These are phyloP conservation scores for Ophiostoma novo-ulmi DNA, from an alignment of 2,329 filamentous ascomycete species.

Conservation along the genomic window DNA sequence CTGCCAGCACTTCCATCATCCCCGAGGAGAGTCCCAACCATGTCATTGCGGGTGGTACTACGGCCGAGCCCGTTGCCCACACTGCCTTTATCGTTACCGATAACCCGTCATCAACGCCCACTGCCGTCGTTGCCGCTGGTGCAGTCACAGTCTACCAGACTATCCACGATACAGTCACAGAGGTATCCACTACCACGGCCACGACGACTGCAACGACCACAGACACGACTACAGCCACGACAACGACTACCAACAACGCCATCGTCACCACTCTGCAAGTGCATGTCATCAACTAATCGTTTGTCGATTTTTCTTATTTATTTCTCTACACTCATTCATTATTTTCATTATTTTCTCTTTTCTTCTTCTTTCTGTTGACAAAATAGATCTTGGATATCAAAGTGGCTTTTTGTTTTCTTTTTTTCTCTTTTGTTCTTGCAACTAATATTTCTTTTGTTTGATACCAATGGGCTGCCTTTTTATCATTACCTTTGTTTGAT, in stretches of 20 bases:
- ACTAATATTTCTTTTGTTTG: not conserved
- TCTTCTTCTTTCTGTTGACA: not conserved
- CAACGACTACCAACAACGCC: constrained; percentile 15
- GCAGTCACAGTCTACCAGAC: constrained; percentile 19
- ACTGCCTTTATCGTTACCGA: not conserved
- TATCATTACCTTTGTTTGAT: not conserved
- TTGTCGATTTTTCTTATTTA: not conserved
- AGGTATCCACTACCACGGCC: constrained; percentile 16
- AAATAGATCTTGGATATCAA: not conserved
- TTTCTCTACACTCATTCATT: constrained; percentile 3
- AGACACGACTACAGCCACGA: constrained; percentile 11
- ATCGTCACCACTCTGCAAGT: constrained; percentile 15
- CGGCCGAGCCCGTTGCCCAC: not conserved
- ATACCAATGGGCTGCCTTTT: not conserved
- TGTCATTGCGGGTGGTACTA: not conserved
- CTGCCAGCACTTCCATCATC: not conserved
- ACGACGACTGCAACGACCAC: constrained; percentile 18
- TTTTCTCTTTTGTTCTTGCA: not conserved
- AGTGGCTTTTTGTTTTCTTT: not conserved
- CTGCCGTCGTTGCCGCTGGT: not conserved
- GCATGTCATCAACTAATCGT: constrained; percentile 4
- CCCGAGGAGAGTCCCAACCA: constrained; percentile 10
- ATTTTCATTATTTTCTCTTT: not conserved
- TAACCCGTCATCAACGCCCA: not conserved
- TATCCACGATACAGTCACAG: constrained; percentile 21